Evolutionary conservation across 768 basidiomycete genomes (phyloP), one percentile per base, ranked within the genome.

Genomic region (Naganishia vaughanmartiniae): DNA sequence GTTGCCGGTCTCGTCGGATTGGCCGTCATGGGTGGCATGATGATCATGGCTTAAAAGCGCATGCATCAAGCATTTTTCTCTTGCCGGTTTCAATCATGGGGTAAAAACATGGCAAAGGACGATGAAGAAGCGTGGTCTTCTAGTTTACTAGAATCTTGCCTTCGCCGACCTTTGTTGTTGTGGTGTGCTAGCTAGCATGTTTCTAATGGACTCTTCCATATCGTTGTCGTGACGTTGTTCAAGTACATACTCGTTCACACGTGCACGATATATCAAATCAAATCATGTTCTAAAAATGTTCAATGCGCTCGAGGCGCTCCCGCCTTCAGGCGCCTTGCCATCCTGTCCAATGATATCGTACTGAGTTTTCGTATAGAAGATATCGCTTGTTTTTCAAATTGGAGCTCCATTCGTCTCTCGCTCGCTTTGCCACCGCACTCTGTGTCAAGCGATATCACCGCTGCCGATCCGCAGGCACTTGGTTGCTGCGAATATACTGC

Each of bases 1-100:
- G 19, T 74, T 31, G 72, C 70, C 42, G 70, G 67, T 70, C 33
- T 71, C 24, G 63, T 74, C 39, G 73, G 73, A 2, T 39, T 72
- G 30, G 65, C 56, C 48, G 66, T 63, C 21, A 72, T 69, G 28
- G 71, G 67, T 54, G 66, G 54, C 36, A 66, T 68, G 51, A 54
- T 67, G 66, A 53, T 30, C 66, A 54, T 67, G 60, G 60, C 60
- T 63, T 63, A 63, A 63, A 34, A 6, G n/a, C n/a, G n/a, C n/a
- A n/a, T 6, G 11, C 34, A 36, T 36, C 34, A 36, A 5, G 34
- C 34, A 12, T 36, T 36, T 36, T 4, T 2, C 42, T 11, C 17
- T 42, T 42, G 2, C 7, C 7, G 15, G 42, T 42, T 15, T 42
- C 14, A 7, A 42, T n/a, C n/a, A 42, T 42, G 42, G 42, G 42